These are phyloP conservation scores for Elaeis guineensis DNA, from an alignment of 176 grass and related monocot genomes.

Conservation along the genomic window DNA sequence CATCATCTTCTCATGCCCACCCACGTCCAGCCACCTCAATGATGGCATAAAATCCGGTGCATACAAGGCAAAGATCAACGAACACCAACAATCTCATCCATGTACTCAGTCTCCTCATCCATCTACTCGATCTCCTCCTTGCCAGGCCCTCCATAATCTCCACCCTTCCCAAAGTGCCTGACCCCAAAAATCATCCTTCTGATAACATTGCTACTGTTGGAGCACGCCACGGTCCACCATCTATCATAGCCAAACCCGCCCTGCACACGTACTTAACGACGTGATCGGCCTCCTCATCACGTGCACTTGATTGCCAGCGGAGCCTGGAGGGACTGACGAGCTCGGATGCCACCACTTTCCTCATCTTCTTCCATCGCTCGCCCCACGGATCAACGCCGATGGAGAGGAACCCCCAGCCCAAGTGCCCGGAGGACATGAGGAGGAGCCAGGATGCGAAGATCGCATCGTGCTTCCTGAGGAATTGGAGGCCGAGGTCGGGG, in stretches of 20 bases:
- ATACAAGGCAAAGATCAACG: slow-evolving; percentile 20
- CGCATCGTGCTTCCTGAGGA: slow-evolving; percentile 46
- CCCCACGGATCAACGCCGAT: slow-evolving; percentile 31
- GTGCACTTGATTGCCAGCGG: not conserved
- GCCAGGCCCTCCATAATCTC: not conserved
- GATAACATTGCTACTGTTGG: slow-evolving; percentile 32
- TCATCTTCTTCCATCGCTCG: slow-evolving; percentile 65
- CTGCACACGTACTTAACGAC: slow-evolving; percentile 18
- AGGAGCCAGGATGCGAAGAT: slow-evolving; percentile 33
- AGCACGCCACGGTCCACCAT: slow-evolving; percentile 17
- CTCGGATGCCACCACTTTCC: slow-evolving; percentile 32
- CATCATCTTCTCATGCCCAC: slow-evolving; percentile 29
- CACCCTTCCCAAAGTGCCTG: slow-evolving; percentile 15
- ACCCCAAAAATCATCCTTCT: slow-evolving; percentile 29
- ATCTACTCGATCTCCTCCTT: too few species aligned
- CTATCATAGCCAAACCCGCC: not conserved
- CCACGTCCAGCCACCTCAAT: slow-evolving; percentile 24
- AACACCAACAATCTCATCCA: slow-evolving; percentile 19
- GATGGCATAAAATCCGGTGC: slow-evolving; percentile 37
- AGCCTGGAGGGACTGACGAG: slow-evolving; percentile 22
- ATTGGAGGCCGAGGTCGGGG: slow-evolving; percentile 36
- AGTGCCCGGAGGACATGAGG: slow-evolving; percentile 29
- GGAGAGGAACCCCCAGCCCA: slow-evolving; percentile 28
- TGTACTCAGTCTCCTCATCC: too few species aligned
- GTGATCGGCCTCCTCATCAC: slow-evolving; percentile 39